Conservation (phyloP, 176 grass and related monocot species). For the Microstegium vimineum region DNA sequence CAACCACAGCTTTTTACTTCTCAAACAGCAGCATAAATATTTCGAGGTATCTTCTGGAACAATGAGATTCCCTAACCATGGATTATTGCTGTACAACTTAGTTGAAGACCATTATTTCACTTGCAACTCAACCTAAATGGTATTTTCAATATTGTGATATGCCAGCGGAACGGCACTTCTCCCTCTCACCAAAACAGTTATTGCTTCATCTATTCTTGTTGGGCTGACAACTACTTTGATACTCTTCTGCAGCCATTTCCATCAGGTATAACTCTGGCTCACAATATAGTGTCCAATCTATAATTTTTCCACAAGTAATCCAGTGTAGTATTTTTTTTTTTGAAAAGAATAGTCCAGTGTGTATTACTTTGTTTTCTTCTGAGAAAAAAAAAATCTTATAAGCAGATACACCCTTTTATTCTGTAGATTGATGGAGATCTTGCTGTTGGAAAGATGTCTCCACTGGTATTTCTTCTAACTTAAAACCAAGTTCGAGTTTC, state of each 20-base stretch:
- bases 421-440: constrained; percentile 79
- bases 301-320: not conserved
- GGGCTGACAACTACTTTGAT: constrained; percentile 91
- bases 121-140: not conserved
- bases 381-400: constrained; percentile 10
- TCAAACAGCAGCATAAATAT: constrained; percentile 48
- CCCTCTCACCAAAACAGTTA: constrained; percentile 52
- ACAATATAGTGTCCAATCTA: not conserved
- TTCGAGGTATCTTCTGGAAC: constrained; percentile 30
- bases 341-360: not conserved
- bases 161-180: constrained; percentile 48
- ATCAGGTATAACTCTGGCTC: constrained; percentile 50
- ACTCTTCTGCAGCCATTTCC: constrained; percentile 99
- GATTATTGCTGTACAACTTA: not conserved
- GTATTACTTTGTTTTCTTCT: not conserved
- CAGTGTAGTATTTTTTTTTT: not conserved
- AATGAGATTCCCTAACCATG: constrained; percentile 4
- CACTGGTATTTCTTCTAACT: constrained; percentile 48
- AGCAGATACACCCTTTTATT: not conserved
- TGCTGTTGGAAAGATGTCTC: constrained; percentile 89
- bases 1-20: constrained; percentile 85
- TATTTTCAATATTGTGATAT: constrained; percentile 35
- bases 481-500: not conserved
- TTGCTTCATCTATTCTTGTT: constrained; percentile 78
- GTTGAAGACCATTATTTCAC: not conserved